Base-by-base conservation (phyloP, 2,329 filamentous ascomycete species). In the Drechslerella coelobrocha region DNA sequence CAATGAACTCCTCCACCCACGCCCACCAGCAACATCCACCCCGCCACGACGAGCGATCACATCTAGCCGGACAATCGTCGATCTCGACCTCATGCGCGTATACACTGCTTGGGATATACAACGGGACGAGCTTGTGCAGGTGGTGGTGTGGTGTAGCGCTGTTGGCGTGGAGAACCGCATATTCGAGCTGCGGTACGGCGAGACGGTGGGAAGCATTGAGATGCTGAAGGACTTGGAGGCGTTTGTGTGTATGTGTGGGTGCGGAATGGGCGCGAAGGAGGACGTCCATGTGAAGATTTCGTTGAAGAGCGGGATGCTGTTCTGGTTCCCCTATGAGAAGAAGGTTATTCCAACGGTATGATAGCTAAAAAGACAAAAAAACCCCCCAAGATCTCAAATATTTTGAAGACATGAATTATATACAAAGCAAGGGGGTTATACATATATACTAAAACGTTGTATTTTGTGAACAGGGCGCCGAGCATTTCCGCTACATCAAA, bases 81-180 rank as follows among this genome's bases (percentile, higher is more conserved):
- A 63, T 23, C 31, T 71, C n/a, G 66, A 59, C 45, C 34, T 71
- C 2, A 50, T 60, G 59, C 59, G 59, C 19, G 50, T 60, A 1
- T 23, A 63, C 21, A 60, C 47, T n/a, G 59, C 53, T 2, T 71
- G 66, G 66, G 66, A 71, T 27, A 41, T 71, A n/a, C 51, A 63
- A 23, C 54, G 66, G 6, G 66, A 71, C 26, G 27, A 63, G 19
- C 19, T 71, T 21, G 66, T 63, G 2, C 66, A 71, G 41, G 23
- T 10, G 8, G 24, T 60, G 6, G 29, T 62, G 14, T 71, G 66
- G 66, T 59, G 52, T 12, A 60, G 63, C 39, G 39, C 59, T 7
- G 45, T 12, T 4, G 59, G 53, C 8, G 34, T 53, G 9, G 59
- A 63, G 29, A 71, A 71, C 17, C 26, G 66, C 8, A 19, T 63